Evolutionary conservation across 1,139 yeast species (phyloP), one percentile per base, ranked within the genome.

Genomic region (Saccharomyces hybrid): DNA sequence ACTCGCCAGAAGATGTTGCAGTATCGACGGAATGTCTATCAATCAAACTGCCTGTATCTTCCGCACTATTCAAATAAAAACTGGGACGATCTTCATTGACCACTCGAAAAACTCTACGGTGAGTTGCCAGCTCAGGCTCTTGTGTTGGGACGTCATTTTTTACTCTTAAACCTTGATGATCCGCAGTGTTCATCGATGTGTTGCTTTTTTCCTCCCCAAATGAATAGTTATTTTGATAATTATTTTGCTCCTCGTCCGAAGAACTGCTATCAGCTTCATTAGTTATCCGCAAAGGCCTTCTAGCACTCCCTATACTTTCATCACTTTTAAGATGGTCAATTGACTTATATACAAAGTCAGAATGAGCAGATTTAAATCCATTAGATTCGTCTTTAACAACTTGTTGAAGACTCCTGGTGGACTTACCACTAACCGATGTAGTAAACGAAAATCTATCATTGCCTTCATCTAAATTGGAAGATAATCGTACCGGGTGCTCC

Each of bases 11-110:
- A n/a, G 48, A 52, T 2, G 51, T 29, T n/a, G 50, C 47, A 38
- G 50, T 29, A 25, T 42, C 38, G n/a, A 38, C 1, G 3, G 46
- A 29, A n/a, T 54, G 38, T 11, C 25, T 29, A 5, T 54, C 53
- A 9, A 54, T 58, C 13, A 57, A 58, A 25, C 59, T 62, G 34
- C 62, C 62, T 4, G 58, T 57, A 25, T 55, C 57, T 27, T 60
- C 62, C 3, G 53, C 60, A 29, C 53, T 55, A 42, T 59, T 56
- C 5, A 67, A 49, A 49, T 57, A 64, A 53, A 68, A 68, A 3
- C 57, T 62, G 1, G 69, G 65, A n/a, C 61, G 59, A 44, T 65
- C 68, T 47, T 66, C 70, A 34, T 68, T 68, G 1, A 65, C 70
- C 9, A 68, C 67, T 48, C 71, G 60, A 46, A 64, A 66, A 9